Conservation (phyloP, 1,139 yeast species). For the Sugiyamaella pinicola region DNA sequence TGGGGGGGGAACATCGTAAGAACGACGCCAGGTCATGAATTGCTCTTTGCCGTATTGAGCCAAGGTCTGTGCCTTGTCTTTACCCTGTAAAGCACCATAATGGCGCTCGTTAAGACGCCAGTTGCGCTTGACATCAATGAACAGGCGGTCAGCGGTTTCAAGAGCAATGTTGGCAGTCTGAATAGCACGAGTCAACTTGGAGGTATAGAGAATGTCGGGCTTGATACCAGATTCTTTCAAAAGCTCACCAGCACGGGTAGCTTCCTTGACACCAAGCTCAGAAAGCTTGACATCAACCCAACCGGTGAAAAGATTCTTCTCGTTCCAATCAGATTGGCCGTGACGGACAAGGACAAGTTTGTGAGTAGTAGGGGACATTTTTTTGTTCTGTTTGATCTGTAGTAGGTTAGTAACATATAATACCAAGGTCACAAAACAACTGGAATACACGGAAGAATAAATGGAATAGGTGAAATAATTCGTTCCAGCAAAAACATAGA, state of each 20-base stretch:
- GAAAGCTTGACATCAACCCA: constrained; percentile 96
- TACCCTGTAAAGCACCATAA: constrained; percentile 98
- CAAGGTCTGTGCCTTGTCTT: constrained; percentile 93
- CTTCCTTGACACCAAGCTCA: constrained; percentile 85
- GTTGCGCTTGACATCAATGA: constrained; percentile 89
- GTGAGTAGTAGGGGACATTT: constrained; percentile 29
- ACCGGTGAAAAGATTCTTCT: constrained; percentile 97
- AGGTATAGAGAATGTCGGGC: constrained; percentile 90
- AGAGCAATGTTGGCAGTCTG: constrained; percentile 97
- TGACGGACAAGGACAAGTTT: constrained; percentile 59
- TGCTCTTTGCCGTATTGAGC: constrained; percentile 87
- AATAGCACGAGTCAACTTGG: constrained; percentile 91
- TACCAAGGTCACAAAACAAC: too few species aligned
- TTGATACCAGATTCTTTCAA: constrained; percentile 81
- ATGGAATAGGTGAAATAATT: too few species aligned
- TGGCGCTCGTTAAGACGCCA: constrained; percentile 99
- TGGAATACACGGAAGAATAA: too few species aligned
- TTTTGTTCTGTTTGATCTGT: background rate
- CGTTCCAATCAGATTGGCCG: constrained; percentile 99
- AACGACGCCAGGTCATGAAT: constrained; percentile 98
- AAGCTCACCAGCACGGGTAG: constrained; percentile 90
- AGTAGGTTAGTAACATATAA: too few species aligned
- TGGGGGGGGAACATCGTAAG: constrained; percentile 97
- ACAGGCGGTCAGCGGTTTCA: constrained; percentile 84
- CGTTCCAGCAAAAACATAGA: too few species aligned